phyloP scores from a whole-genome alignment of 345 rosid genomes.

The Salix exigua region DNA sequence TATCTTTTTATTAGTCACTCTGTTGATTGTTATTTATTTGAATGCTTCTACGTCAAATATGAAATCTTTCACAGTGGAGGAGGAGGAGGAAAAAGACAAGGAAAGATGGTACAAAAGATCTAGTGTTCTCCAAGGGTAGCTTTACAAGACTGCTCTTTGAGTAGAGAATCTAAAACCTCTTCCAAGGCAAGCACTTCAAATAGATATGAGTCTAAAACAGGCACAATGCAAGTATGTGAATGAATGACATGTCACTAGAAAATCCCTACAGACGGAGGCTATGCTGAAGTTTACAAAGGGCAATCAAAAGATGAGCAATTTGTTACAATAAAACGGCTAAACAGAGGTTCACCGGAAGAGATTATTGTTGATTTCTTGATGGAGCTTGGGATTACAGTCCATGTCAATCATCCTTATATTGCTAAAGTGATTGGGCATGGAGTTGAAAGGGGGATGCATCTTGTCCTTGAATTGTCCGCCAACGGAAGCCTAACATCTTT shows the following conservation, averaged over 20 bases:
- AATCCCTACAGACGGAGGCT: conserved; percentile 46
- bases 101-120: background rate
- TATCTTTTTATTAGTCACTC: background rate
- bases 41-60: conserved; percentile 22
- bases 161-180: conserved; percentile 38
- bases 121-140: conserved; percentile 15
- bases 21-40: background rate
- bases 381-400: conserved; percentile 85
- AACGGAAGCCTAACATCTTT: conserved; percentile 80
- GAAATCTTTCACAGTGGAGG: conserved; percentile 23
- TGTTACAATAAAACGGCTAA: conserved; percentile 72
- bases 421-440: conserved; percentile 85
- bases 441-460: conserved; percentile 95
- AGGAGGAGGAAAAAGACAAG: background rate
- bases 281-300: conserved; percentile 85
- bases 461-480: conserved; percentile 81
- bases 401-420: conserved; percentile 88
- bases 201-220: conserved; percentile 19
- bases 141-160: conserved; percentile 33
- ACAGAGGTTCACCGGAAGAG: conserved; percentile 74
- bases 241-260: no score
- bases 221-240: no score
- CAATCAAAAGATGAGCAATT: conserved; percentile 49
- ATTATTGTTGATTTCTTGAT: conserved; percentile 82
- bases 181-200: conserved; percentile 7